These are phyloP conservation scores for Bruguiera gymnorhiza DNA, from an alignment of 345 rosid genomes.

Conservation along the genomic window DNA sequence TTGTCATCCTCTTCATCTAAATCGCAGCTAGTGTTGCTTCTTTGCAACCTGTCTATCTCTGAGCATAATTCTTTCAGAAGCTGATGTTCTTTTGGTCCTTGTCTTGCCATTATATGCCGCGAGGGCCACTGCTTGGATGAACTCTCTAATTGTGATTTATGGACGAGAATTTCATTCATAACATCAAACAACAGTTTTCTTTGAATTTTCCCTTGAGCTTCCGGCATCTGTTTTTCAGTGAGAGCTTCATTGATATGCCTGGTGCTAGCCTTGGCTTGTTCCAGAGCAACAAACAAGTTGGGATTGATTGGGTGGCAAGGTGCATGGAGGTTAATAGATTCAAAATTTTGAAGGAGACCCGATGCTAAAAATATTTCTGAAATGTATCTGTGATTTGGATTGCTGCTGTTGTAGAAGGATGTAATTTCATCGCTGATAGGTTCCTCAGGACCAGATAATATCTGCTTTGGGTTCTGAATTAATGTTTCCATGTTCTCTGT, in stretches of 20 bases:
- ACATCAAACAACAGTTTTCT: slow-evolving; percentile 78
- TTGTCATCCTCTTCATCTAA: slow-evolving; percentile 46
- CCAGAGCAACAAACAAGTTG: slow-evolving; percentile 52
- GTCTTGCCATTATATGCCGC: slow-evolving; percentile 26
- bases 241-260: slow-evolving; percentile 25
- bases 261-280: slow-evolving; percentile 45
- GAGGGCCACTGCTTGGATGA: slow-evolving; percentile 27
- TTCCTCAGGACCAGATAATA: slow-evolving; percentile 17
- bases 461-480: slow-evolving; percentile 20
- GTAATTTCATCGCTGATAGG: slow-evolving; percentile 24
- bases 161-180: slow-evolving; percentile 59
- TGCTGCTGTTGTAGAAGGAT: slow-evolving; percentile 22
- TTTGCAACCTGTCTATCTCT: slow-evolving; percentile 62
- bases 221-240: slow-evolving; percentile 24
- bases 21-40: slow-evolving; percentile 38
- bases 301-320: slow-evolving; percentile 55
- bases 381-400: slow-evolving; percentile 60
- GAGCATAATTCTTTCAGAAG: slow-evolving; percentile 59
- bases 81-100: slow-evolving; percentile 37
- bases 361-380: slow-evolving; percentile 59
- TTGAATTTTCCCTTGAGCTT: slow-evolving; percentile 39
- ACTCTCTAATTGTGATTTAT: slow-evolving; percentile 35
- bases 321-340: slow-evolving; percentile 42
- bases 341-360: slow-evolving; percentile 56
- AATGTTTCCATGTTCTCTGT: slow-evolving; percentile 22